Evolutionary conservation across 495 filamentous ascomycete genomes (phyloP), one percentile per base, ranked within the genome.

Genomic region (Ascodesmis nigricans): DNA sequence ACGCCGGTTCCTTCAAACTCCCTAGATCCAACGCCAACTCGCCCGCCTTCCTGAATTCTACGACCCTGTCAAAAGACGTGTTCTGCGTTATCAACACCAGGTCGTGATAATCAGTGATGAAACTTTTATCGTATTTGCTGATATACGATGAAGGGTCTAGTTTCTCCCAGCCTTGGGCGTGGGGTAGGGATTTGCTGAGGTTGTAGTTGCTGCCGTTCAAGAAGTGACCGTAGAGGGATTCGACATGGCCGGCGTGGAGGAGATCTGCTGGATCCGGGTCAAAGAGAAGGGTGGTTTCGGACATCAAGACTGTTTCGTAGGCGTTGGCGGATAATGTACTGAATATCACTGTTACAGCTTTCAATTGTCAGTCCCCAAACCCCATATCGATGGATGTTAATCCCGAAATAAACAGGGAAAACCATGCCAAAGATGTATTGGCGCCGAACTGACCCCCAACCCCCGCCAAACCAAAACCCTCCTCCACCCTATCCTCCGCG

Each of bases 361-460:
- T 41, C 21, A 16, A 23, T 10, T 15, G 6, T 2, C 10, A 14
- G 18, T 17, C 17, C 33, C 17, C 30, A 19, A 16, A 11, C 9
- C 10, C 11, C n/a, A 5, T 5, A 15, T 27, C n/a, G n/a, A n/a
- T n/a, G n/a, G n/a, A n/a, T n/a, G n/a, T 11, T 1, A 8, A 21
- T 11, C 0, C 1, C 17, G 1, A 21, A 3, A 4, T 2, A 10
- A 1, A 14, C 0, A 3, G 11, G 13, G 21, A 30, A 15, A 7
- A 30, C 29, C 33, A 18, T 25, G 30, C 39, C 36, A 19, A 10
- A 41, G 29, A 13, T 36, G 32, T n/a, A 41, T 14, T 0, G 33
- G 32, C 9, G 36, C 15, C 6, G 25, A 28, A 18, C 33, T 36
- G 14, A 41, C 5, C 10, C 16, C 33, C 11, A 37, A 13, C 3